Base-by-base conservation (phyloP, 1,284 basidiomycete genomes). In the Rhizoctonia solani region DNA sequence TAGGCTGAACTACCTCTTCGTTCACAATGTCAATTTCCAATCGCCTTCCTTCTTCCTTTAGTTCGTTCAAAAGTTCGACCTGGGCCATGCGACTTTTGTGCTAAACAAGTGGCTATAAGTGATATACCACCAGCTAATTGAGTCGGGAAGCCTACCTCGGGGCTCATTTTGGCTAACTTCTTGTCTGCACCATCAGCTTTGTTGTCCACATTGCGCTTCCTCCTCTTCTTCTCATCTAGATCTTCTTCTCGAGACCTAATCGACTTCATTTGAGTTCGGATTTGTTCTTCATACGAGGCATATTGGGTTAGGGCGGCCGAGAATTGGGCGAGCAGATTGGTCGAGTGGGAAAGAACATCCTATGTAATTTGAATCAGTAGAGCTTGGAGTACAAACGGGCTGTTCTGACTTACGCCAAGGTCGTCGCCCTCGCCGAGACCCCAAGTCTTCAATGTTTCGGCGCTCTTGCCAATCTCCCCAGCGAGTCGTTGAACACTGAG, bases 91-190 rank as follows among this genome's bases (percentile, higher is more conserved):
- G 78, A 73, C 92, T 90, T 82, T 97, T 98, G 80, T 97, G 88
- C 78, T 81, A 53, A 27, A 32, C 54, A n/a, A 63, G 2, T 16
- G 56, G 21, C n/a, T n/a, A n/a, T n/a, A n/a, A 29, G 1, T 59
- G 9, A 39, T 25, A 29, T 14, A 8, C 14, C 13, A 49, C 8
- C 11, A 1, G 39, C 16, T 8, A 19, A n/a, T 2, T 2, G 14
- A 68, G 25, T 32, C n/a, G 44, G 39, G 42, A 49, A 16, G 69
- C 72, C 25, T 21, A 75, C 76, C 72, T 94, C 93, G 0, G 91
- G 84, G 59, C 85, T 86, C 94, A 97, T 97, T 80, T 90, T 96
- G 75, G 84, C 85, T 27, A 98, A 82, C 76, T 95, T 96, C 81
- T 84, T 90, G 75, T 97, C 94, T 0, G 93, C 93, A n/a, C 84